Conservation (phyloP, 768 basidiomycete genomes). For the Suillus luteus region DNA sequence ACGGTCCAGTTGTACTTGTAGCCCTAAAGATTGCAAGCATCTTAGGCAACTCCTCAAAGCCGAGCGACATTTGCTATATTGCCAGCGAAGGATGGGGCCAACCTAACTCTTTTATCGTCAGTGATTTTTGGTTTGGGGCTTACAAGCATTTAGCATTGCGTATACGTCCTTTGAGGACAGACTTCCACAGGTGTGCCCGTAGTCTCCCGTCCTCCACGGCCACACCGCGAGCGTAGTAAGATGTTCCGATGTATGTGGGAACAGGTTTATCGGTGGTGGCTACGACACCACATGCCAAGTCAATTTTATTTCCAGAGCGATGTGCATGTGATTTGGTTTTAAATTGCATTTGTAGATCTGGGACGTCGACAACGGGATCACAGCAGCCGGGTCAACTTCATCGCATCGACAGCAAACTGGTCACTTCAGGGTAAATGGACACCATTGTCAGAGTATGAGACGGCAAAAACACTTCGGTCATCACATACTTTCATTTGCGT, state of each 20-base stretch:
- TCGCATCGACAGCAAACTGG: slow-evolving; percentile 81
- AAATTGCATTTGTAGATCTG: slow-evolving; percentile 57
- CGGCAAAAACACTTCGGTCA: slow-evolving; percentile 55
- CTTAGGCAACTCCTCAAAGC: slow-evolving; percentile 33
- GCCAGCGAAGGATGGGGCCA: slow-evolving; percentile 91
- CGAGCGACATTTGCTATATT: slow-evolving; percentile 58
- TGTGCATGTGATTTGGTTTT: slow-evolving; percentile 2
- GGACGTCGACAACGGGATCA: slow-evolving; percentile 88
- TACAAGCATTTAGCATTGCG: slow-evolving; percentile 49
- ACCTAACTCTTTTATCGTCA: slow-evolving; percentile 78
- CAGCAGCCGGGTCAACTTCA: slow-evolving; percentile 85
- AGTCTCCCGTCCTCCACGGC: slow-evolving; percentile 71
- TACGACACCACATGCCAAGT: slow-evolving; percentile 90
- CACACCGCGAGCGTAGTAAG: slow-evolving; percentile 86
- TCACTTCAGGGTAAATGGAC: slow-evolving; percentile 86
- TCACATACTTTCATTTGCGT: slow-evolving; percentile 43
- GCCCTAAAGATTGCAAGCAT: slow-evolving; percentile 44
- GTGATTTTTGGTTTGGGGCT: slow-evolving; percentile 38
- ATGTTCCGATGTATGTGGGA: slow-evolving; percentile 86
- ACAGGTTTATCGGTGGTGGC: slow-evolving; percentile 84
- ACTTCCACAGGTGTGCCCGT: slow-evolving; percentile 85
- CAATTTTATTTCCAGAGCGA: slow-evolving; percentile 23
- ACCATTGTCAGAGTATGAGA: slow-evolving; percentile 93
- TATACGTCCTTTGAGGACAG: slow-evolving; percentile 85
- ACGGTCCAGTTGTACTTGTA: slow-evolving; percentile 19